Evolutionary conservation across 768 basidiomycete species (phyloP), one percentile per base, ranked within the genome.

Genomic region (Dioszegia crocea): DNA sequence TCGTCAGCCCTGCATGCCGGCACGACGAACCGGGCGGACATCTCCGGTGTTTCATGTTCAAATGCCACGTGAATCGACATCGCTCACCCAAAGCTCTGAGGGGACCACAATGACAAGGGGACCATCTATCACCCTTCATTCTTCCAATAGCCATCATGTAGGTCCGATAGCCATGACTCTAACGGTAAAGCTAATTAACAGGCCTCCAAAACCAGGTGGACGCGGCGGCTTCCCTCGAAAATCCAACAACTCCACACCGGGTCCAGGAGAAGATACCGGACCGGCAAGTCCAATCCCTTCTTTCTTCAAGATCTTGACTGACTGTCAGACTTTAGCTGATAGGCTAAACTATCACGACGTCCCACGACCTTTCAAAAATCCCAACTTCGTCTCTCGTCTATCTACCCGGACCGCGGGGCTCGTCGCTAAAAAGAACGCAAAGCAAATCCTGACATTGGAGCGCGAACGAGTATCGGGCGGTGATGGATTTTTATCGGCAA

Each of bases 401-500:
- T 40, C 63, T 43, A 48, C 27, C n/a, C 59, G 64, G 19, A 70
- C 65, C 23, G 65, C 66, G n/a, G 52, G 62, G 12, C 40, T 57
- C 1, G 24, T 26, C 3, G 67, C 68, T 3, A 65, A 66, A 38
- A 73, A 74, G 48, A 75, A 73, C 51, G 63, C 65, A 33, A 76
- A 75, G 53, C 75, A 76, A 55, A 69, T 76, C 50, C 60, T 74
- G 1, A 55, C 53, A 17, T 55, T 73, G 1, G 75, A 76, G 46
- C 56, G 71, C 4, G 71, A 73, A 54, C 29, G 71, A 3, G 30
- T 65, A 0, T 56, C 59, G 3, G 71, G 71, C 12, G 71, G 71
- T 4, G 67, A 73, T 45, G 71, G 71, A 8, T 73, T 73, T 31
- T 46, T 73, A 12, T 56, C 63, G 0, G 65, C 71, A 8, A 47